phyloP scores from a whole-genome alignment of 805 yeast species.

The Debaryomyces prosopidis region DNA sequence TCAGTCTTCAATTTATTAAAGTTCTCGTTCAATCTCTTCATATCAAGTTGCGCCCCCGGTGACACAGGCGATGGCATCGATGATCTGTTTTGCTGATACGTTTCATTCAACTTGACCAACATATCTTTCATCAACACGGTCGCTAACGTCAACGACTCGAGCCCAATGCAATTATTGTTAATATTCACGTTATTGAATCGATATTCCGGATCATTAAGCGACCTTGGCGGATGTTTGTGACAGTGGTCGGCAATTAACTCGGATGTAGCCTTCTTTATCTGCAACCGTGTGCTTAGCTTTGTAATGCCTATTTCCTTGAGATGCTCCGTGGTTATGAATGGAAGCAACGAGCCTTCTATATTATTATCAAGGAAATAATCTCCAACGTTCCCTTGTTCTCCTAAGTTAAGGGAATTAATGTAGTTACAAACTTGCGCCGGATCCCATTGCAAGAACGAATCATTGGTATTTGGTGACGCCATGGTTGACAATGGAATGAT shows the following conservation, averaged over 20 bases:
- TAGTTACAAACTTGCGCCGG: conserved; percentile 45
- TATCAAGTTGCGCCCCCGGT: conserved; percentile 21
- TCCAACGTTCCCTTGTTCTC: conserved; percentile 21
- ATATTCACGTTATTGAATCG: conserved; percentile 31
- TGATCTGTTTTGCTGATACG: conserved; percentile 17
- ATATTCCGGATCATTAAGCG: conserved; percentile 28
- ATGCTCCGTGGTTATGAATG: conserved; percentile 68
- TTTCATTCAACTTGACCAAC: conserved; percentile 22
- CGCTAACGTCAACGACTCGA: conserved; percentile 40
- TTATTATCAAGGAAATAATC: conserved; percentile 52
- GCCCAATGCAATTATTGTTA: conserved; percentile 34
- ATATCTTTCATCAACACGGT: conserved; percentile 36
- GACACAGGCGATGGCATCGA: conserved; percentile 14
- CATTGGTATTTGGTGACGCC: conserved; percentile 20
- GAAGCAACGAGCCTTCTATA: conserved; percentile 71
- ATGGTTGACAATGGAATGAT: conserved; percentile 2
- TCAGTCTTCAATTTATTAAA: conserved; percentile 62
- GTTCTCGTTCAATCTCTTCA: conserved; percentile 50
- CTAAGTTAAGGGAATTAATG: conserved; percentile 24
- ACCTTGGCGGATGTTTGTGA: conserved; percentile 22
- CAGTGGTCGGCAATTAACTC: conserved; percentile 46
- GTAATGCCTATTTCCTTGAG: conserved; percentile 69
- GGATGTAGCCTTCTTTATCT: conserved; percentile 59
- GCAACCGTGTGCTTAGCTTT: conserved; percentile 55
- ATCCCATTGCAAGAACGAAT: conserved; percentile 44